These are phyloP conservation scores for Nicotiana obtusifolia DNA, from an alignment of 257 asterid genomes.

Conservation along the genomic window DNA sequence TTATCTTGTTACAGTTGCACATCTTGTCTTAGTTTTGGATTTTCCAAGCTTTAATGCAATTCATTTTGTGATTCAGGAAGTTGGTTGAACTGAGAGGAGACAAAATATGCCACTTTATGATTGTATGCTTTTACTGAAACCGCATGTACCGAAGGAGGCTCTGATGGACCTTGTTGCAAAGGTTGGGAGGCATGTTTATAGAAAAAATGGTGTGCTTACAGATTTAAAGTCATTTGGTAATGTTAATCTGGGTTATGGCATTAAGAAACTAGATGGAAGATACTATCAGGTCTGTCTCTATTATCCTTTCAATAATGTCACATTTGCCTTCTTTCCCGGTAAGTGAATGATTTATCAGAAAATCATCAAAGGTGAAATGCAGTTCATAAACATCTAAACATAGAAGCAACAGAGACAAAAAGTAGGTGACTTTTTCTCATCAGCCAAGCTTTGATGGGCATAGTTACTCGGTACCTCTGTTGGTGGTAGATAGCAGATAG, in stretches of 20 bases:
- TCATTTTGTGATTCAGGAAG: slow-evolving; percentile 1
- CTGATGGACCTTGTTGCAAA: slow-evolving; percentile 43
- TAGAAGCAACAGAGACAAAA: neutral
- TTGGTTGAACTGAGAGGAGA: slow-evolving; percentile 7
- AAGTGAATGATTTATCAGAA: neutral
- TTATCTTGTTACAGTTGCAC: neutral
- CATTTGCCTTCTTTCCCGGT: neutral
- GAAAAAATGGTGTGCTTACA: slow-evolving; percentile 73
- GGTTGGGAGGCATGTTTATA: slow-evolving; percentile 62
- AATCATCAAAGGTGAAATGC: neutral
- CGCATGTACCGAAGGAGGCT: slow-evolving; percentile 36
- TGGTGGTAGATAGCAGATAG: neutral
- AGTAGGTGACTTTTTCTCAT: neutral
- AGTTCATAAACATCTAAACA: neutral
- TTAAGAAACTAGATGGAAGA: slow-evolving; percentile 81
- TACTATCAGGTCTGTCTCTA: slow-evolving; percentile 52
- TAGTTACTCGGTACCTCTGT: neutral
- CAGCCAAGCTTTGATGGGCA: neutral
- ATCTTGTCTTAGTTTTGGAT: neutral
- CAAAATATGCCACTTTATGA: slow-evolving; percentile 86
- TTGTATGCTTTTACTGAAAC: slow-evolving; percentile 81
- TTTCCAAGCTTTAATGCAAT: neutral
- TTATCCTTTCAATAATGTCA: neutral
- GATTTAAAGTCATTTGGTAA: slow-evolving; percentile 48
- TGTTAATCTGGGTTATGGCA: slow-evolving; percentile 77